phyloP scores from a whole-genome alignment of 371 early-diverging fungal genomes.

The Mucor plumbeus region DNA sequence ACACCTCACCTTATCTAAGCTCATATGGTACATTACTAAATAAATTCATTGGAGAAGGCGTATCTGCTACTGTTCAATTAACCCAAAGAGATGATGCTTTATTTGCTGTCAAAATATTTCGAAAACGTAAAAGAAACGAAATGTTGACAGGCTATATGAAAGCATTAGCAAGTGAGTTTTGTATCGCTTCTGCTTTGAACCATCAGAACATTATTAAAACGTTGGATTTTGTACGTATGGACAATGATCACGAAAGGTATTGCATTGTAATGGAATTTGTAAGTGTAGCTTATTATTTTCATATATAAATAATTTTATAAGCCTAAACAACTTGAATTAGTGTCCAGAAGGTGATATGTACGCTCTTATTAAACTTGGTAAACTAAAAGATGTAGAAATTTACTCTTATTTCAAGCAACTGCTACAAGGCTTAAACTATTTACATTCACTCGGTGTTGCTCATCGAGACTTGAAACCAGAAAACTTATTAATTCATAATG shows the following conservation, averaged over 20 bases:
- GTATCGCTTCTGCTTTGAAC: slow-evolving; percentile 31
- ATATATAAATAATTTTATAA: not conserved
- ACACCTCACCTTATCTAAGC: slow-evolving; percentile 17
- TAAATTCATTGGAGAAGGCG: slow-evolving; percentile 26
- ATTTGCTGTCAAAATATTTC: slow-evolving; percentile 49
- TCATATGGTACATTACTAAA: slow-evolving; percentile 16
- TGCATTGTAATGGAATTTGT: slow-evolving; percentile 56
- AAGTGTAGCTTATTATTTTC: slow-evolving; percentile 9
- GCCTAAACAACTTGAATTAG: slow-evolving; percentile 12
- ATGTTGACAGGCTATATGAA: slow-evolving; percentile 36
- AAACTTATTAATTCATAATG: slow-evolving; percentile 58
- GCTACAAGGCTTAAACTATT: slow-evolving; percentile 69
- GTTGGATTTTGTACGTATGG: slow-evolving; percentile 40
- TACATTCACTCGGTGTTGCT: slow-evolving; percentile 74
- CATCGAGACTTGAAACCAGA: slow-evolving; percentile 81
- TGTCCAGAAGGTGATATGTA: slow-evolving; percentile 50
- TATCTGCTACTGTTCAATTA: slow-evolving; percentile 26
- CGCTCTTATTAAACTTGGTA: slow-evolving; percentile 34
- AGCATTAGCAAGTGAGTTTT: slow-evolving; percentile 48
- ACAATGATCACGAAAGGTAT: slow-evolving; percentile 36
- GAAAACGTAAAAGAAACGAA: slow-evolving; percentile 39
- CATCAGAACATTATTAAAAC: slow-evolving; percentile 30
- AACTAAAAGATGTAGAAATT: slow-evolving; percentile 32
- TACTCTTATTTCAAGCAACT: slow-evolving; percentile 64
- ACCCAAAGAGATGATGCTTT: slow-evolving; percentile 4